Evolutionary conservation across 2,329 filamentous ascomycete genomes (phyloP).

Genomic region (Proliferodiscus dingleyae): DNA sequence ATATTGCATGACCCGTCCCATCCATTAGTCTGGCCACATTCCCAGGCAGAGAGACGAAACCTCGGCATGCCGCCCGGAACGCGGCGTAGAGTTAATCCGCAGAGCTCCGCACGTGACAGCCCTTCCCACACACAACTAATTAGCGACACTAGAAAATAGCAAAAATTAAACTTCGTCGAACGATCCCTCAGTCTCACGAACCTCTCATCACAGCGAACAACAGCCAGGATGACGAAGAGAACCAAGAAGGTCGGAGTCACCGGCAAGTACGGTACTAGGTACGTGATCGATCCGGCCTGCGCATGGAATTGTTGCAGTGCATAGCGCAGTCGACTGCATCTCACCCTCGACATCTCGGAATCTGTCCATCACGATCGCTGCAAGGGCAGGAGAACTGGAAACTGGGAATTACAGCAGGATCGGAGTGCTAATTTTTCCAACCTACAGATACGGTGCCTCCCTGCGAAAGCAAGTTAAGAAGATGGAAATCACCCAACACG

Average conservation of each 20-base stretch:
- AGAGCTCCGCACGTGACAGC: too few relatives aligned
- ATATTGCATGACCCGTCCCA: too few relatives aligned
- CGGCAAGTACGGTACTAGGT: conserved; percentile 97
- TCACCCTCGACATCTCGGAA: background rate
- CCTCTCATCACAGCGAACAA: conserved; percentile 29
- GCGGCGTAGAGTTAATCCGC: too few relatives aligned
- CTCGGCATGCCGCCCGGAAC: too few relatives aligned
- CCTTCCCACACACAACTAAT: background rate
- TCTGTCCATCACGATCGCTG: background rate
- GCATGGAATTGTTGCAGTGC: conserved; percentile 4
- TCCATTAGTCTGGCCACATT: too few relatives aligned
- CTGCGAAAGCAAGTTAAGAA: conserved; percentile 99
- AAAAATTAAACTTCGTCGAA: conserved; percentile 17
- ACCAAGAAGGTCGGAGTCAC: conserved; percentile 99
- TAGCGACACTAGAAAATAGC: conserved; percentile 9
- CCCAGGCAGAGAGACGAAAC: too few relatives aligned
- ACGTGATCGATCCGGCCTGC: conserved; percentile 40
- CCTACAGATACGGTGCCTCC: conserved; percentile 90
- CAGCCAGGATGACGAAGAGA: conserved; percentile 85
- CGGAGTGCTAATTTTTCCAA: conserved; percentile 19
- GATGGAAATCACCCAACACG: conserved; percentile 99
- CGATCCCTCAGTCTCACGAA: conserved; percentile 16
- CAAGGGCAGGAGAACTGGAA: background rate
- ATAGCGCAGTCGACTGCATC: background rate
- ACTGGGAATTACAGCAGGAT: conserved; percentile 5